A percentile compares a stretch with the other conserved stretches of the same genome.
These are phyloP conservation scores for Debaryomycetaceae sp. DNA, from an alignment of 1,139 yeast genomes.

Conservation along the genomic window DNA sequence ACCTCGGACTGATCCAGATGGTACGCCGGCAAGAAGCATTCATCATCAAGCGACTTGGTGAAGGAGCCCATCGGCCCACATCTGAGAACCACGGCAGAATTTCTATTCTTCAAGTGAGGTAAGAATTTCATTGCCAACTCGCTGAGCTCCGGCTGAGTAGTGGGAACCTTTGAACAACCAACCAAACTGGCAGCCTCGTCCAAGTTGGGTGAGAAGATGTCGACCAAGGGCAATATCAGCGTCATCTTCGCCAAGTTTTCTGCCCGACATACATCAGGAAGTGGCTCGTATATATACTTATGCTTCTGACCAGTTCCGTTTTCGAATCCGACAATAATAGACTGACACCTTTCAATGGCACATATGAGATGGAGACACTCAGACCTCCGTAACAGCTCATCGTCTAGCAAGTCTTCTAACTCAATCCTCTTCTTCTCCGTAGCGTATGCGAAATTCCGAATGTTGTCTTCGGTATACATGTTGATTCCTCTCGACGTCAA, in stretches of 20 bases:
- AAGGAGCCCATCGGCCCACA: slow-evolving; percentile 72
- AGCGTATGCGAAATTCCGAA: slow-evolving; percentile 41
- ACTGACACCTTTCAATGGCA: slow-evolving; percentile 58
- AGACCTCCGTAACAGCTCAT: slow-evolving; percentile 34
- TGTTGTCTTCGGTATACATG: slow-evolving; percentile 60
- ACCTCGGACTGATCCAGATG: slow-evolving; percentile 53
- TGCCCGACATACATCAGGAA: slow-evolving; percentile 68
- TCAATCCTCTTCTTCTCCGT: slow-evolving; percentile 66
- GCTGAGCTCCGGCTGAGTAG: slow-evolving; percentile 17
- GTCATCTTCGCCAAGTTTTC: slow-evolving; percentile 42
- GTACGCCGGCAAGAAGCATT: slow-evolving; percentile 65
- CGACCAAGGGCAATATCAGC: slow-evolving; percentile 44
- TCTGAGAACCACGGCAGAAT: slow-evolving; percentile 56
- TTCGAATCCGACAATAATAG: slow-evolving; percentile 36
- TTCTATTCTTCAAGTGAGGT: slow-evolving; percentile 30
- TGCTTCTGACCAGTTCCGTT: slow-evolving; percentile 23
- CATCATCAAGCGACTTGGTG: slow-evolving; percentile 12
- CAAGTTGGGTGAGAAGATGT: slow-evolving; percentile 77
- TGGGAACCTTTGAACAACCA: slow-evolving; percentile 10
- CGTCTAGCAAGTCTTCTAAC: slow-evolving; percentile 51
- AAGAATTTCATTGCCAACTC: slow-evolving; percentile 41
- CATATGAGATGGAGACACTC: slow-evolving; percentile 70
- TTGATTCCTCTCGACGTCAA: slow-evolving; percentile 82
- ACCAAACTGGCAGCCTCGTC: slow-evolving; percentile 60
- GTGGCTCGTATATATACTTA: slow-evolving; percentile 75